These are phyloP conservation scores for Purpureocillium takamizusanense DNA, from an alignment of 2,329 filamentous ascomycete genomes.

Conservation along the genomic window DNA sequence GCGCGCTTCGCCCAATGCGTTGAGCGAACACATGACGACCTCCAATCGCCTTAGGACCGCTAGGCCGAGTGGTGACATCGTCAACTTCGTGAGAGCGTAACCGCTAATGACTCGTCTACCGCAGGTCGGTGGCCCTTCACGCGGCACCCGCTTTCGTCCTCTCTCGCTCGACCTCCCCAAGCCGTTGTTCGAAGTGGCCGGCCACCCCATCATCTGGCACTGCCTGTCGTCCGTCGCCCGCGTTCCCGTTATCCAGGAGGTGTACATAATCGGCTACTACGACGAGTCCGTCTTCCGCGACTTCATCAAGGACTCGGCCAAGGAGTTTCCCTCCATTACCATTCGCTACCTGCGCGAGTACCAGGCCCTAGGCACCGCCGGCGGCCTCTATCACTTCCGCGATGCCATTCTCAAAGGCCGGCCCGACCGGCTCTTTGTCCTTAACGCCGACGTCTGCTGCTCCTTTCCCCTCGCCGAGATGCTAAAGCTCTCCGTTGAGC, in stretches of 20 bases:
- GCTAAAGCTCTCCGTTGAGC: slow-evolving; percentile 88
- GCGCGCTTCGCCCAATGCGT: background rate
- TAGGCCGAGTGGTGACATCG: background rate
- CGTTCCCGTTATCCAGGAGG: slow-evolving; percentile 86
- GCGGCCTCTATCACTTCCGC: slow-evolving; percentile 97
- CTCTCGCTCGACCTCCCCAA: slow-evolving; percentile 94
- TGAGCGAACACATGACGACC: background rate
- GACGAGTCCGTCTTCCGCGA: slow-evolving; percentile 95
- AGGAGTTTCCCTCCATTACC: slow-evolving; percentile 72
- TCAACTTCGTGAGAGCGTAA: slow-evolving; percentile 1
- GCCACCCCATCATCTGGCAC: slow-evolving; percentile 97
- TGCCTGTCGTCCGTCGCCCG: slow-evolving; percentile 87
- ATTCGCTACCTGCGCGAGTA: slow-evolving; percentile 98
- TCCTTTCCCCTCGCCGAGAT: slow-evolving; percentile 94
- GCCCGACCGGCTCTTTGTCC: slow-evolving; percentile 90
- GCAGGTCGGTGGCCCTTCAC: slow-evolving; percentile 87
- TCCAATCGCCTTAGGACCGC: background rate
- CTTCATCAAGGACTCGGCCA: slow-evolving; percentile 87
- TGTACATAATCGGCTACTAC: slow-evolving; percentile 98
- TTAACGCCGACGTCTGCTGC: slow-evolving; percentile 98
- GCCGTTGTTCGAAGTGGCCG: slow-evolving; percentile 97
- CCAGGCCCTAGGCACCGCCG: slow-evolving; percentile 88
- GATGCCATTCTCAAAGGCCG: slow-evolving; percentile 95
- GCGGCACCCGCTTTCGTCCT: slow-evolving; percentile 91
- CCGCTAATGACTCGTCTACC: slow-evolving; percentile 18